Evolutionary conservation across 1,284 basidiomycete genomes (phyloP).

Genomic region (Cryptococcus floricola): DNA sequence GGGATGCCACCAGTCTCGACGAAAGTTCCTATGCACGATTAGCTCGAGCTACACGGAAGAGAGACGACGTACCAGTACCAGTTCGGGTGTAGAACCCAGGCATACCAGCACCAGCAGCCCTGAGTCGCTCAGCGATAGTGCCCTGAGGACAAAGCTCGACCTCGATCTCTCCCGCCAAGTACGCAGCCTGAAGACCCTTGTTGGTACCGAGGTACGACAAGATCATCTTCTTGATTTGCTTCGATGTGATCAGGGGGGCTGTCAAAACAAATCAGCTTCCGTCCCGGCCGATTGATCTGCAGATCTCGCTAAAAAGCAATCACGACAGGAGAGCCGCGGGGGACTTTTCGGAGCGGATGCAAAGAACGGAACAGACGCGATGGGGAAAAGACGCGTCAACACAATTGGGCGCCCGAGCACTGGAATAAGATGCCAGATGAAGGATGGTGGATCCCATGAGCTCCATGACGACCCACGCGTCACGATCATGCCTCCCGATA

Average conservation of each 20-base stretch:
- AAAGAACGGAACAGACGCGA: not conserved
- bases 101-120: constrained; percentile 89
- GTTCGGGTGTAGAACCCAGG: constrained; percentile 96
- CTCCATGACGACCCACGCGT: not conserved
- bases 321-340: not conserved
- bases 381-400: not conserved
- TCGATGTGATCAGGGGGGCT: constrained; percentile 71
- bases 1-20: constrained; percentile 71
- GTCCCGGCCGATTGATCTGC: too few species aligned
- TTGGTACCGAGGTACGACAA: constrained; percentile 75
- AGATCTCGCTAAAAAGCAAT: too few species aligned
- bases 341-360: not conserved
- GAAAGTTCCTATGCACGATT: constrained; percentile 55
- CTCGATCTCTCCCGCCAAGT: constrained; percentile 74
- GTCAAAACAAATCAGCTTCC: not conserved
- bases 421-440: not conserved
- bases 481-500: not conserved
- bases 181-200: constrained; percentile 56
- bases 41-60: not conserved
- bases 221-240: constrained; percentile 76
- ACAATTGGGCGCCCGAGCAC: not conserved
- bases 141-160: constrained; percentile 86
- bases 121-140: constrained; percentile 86
- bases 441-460: not conserved
- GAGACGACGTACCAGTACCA: constrained; percentile 57